Evolutionary conservation across 2,329 filamentous ascomycete genomes (phyloP).

Genomic region (Trichoderma sp.): DNA sequence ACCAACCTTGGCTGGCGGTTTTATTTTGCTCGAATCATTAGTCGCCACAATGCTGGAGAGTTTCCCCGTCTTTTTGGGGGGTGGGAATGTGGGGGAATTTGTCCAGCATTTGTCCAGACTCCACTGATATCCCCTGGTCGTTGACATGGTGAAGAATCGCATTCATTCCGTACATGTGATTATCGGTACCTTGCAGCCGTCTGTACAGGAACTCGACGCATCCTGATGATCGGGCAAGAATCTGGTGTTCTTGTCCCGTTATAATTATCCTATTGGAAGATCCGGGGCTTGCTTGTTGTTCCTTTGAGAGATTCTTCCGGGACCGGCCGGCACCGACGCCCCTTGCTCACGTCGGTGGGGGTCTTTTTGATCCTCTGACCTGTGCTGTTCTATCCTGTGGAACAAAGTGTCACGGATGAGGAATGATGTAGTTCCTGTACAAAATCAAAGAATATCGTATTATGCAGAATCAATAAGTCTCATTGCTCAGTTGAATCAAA

Average conservation of each 20-base stretch:
- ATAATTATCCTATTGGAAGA: neutral
- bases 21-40: neutral
- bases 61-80: conserved; percentile 1
- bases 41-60: neutral
- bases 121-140: neutral
- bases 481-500: neutral
- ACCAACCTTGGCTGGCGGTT: neutral
- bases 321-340: neutral
- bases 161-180: neutral
- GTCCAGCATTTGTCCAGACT: neutral
- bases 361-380: neutral
- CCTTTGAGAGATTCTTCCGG: neutral
- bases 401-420: neutral
- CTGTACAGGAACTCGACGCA: neutral
- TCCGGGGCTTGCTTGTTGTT: neutral
- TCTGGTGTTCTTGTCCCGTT: neutral
- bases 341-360: conserved; percentile 13
- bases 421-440: neutral
- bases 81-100: conserved; percentile 1
- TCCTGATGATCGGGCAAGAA: neutral
- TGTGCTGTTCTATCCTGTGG: neutral
- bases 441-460: neutral
- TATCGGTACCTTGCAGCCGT: neutral
- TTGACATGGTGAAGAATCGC: neutral
- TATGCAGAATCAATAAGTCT: neutral